Evolutionary conservation across 129 eudicot genomes (phyloP).

Genomic region (Chrysanthemum makinoi): DNA sequence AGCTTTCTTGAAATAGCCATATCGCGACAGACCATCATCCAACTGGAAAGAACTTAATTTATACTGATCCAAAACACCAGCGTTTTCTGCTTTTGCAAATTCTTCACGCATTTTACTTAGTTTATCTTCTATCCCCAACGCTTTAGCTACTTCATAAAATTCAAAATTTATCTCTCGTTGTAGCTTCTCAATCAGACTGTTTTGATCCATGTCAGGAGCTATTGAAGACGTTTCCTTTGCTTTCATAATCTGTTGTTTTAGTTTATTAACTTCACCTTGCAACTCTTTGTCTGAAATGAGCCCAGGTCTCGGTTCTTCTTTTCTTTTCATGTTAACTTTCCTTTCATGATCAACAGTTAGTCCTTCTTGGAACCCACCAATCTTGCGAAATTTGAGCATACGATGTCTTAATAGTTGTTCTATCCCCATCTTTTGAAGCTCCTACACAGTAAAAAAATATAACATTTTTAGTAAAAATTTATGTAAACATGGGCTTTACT

Average conservation of each 20-base stretch:
- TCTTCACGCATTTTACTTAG: slow-evolving; percentile 47
- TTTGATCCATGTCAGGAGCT: slow-evolving; percentile 41
- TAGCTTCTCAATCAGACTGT: slow-evolving; percentile 53
- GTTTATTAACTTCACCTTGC: slow-evolving; percentile 59
- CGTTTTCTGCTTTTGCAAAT: slow-evolving; percentile 46
- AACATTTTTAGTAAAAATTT: neutral
- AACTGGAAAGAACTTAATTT: too few species aligned
- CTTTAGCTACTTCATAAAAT: slow-evolving; percentile 60
- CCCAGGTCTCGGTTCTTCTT: slow-evolving; percentile 50
- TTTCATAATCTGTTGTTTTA: slow-evolving; percentile 49
- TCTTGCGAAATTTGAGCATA: slow-evolving; percentile 59
- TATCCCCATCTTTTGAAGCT: slow-evolving; percentile 60
- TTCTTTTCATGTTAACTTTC: slow-evolving; percentile 63
- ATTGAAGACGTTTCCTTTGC: slow-evolving; percentile 43
- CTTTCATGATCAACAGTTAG: slow-evolving; percentile 55
- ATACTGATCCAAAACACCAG: too few species aligned
- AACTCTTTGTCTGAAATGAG: slow-evolving; percentile 50
- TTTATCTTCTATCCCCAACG: slow-evolving; percentile 56
- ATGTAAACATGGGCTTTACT: slow-evolving; percentile 2
- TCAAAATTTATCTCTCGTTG: slow-evolving; percentile 54
- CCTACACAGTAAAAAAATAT: slow-evolving; percentile 35
- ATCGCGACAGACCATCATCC: too few species aligned
- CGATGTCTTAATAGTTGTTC: slow-evolving; percentile 60
- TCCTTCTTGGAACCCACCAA: slow-evolving; percentile 74
- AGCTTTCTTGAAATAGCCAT: too few species aligned